Evolutionary conservation across 2,329 filamentous ascomycete genomes (phyloP), one percentile per base, ranked within the genome.

Genomic region (Hyphodiscus sp.): DNA sequence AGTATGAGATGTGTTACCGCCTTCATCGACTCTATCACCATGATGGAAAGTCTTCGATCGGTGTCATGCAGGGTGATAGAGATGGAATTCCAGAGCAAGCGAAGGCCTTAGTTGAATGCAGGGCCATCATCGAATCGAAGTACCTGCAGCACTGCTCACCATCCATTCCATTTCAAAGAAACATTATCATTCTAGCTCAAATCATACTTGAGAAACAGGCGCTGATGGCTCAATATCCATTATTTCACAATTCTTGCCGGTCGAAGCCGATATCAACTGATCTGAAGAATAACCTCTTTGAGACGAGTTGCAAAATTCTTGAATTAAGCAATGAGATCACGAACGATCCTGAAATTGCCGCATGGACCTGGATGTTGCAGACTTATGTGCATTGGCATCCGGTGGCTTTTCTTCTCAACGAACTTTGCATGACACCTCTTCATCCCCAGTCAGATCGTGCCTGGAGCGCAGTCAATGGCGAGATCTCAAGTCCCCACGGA

Each of bases 371-470:
- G 49, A 19, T 51, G 23, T 18, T 45, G 8, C 49, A 33, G 16
- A 26, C 49, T n/a, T 30, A 51, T 16, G 29, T 51, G 13, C 41
- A 51, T 18, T 51, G 49, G 49, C 41, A 51, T 20, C 20, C 41
- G 20, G n/a, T 51, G 8, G 49, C 42, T 9, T 51, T 30, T 26
- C 23, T 51, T 16, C 41, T 51, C 10, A 41, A 41, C 38, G 19
- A 41, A 13, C n/a, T 49, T n/a, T 41, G 47, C 20, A 18, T 16
- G 13, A 47, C 20, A 26, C 45, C 45, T 23, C 16, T 16, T 2
- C 20, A 33, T 18, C 45, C 45, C 26, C 20, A 29, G 8, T n/a
- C 45, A 18, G 18, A 2, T 26, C 45, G 45, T 33, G 45, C 45
- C 11, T 47, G 45, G 45, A 38, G 33, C 5, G 33, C 33, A 5